Base-by-base conservation (phyloP, 2,329 filamentous ascomycete species). In the Lojkania enalia region DNA sequence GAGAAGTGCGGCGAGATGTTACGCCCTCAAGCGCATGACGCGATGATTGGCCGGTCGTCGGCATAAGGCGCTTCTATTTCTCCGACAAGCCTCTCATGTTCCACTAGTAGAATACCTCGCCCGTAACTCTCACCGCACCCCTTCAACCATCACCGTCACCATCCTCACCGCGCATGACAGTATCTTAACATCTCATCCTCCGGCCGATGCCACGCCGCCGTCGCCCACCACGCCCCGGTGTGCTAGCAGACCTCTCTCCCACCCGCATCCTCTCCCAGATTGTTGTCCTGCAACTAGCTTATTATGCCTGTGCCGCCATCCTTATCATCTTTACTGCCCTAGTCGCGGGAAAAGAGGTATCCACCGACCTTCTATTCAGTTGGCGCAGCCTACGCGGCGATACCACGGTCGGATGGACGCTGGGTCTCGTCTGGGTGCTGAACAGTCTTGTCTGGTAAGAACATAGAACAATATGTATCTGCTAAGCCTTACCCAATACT, bases 221-320 rank as follows among this genome's bases (percentile, higher is more conserved):
- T 57, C 80, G 81, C 44, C 82, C 81, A 52, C 82, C 82, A 54
- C 79, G 82, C 59, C 80, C 84, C 39, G 84, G 84, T 67, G 81
- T 83, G 46, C 78, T 86, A 55, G 79, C 79, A 40, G 83, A 87
- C 63, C 81, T 87, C 40, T 79, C 83, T 32, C 85, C 85, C 35
- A 74, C 83, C 48, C 82, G 82, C 61, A 87, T 88, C 67, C 70
- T 86, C 48, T 78, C 77, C 36, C 84, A 87, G 69, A 88, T 88
- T 59, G 51, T 82, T 46, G 61, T 85, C 31, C 77, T 88, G 4
- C 85, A 88, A 63, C 60, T 78, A 32, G 78, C 78, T 51, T 87
- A 85, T 71, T 88, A 88, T 74, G 71, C 70, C 49, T 77, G 75
- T 56, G 83, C 82, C 4, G 77, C 78, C 15, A 66, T 80, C 18